A percentile compares a stretch with the other conserved stretches of the same genome.
Conservation (phyloP, 2,329 filamentous ascomycete species). For the Aspergillus melleus region DNA sequence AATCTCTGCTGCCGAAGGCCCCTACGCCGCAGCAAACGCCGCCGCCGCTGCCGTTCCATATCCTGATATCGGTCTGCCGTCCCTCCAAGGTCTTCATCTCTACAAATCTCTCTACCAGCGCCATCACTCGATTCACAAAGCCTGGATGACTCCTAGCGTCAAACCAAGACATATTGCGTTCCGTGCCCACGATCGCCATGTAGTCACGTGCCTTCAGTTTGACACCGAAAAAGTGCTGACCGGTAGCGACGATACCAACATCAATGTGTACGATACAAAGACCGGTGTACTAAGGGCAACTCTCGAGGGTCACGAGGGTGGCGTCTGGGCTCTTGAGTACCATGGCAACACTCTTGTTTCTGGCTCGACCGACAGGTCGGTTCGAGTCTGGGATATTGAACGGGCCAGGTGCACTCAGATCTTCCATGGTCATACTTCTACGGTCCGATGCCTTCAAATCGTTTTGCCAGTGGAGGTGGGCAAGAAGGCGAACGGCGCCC, state of each 20-base stretch:
- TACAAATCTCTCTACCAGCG: conserved; percentile 96
- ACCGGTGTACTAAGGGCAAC: conserved; percentile 81
- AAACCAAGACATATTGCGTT: conserved; percentile 93
- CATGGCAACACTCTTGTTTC: conserved; percentile 94
- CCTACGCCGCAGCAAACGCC: conserved; percentile 77
- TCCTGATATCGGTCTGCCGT: conserved; percentile 74
- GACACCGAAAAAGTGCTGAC: conserved; percentile 98
- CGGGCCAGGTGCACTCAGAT: conserved; percentile 89
- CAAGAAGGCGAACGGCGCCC: conserved; percentile 66
- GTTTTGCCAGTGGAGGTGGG: conserved; percentile 81
- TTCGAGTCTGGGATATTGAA: conserved; percentile 99
- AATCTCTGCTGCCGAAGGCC: conserved; percentile 67
- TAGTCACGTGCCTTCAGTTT: conserved; percentile 96
- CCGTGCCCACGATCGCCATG: conserved; percentile 91
- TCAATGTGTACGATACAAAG: conserved; percentile 97
- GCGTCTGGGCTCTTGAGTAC: conserved; percentile 96
- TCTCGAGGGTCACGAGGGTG: conserved; percentile 90
- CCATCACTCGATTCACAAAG: conserved; percentile 84
- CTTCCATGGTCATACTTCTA: conserved; percentile 97
- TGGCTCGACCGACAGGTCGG: conserved; percentile 91
- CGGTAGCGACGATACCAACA: conserved; percentile 94
- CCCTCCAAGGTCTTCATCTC: conserved; percentile 79
- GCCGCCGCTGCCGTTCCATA: conserved; percentile 81
- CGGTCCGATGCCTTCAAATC: conserved; percentile 92
- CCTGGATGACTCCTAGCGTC: conserved; percentile 82